A percentile compares a stretch with the other conserved stretches of the same genome.
phyloP scores from a whole-genome alignment of 2,329 filamentous ascomycete species.

The Colletotrichum lupini region DNA sequence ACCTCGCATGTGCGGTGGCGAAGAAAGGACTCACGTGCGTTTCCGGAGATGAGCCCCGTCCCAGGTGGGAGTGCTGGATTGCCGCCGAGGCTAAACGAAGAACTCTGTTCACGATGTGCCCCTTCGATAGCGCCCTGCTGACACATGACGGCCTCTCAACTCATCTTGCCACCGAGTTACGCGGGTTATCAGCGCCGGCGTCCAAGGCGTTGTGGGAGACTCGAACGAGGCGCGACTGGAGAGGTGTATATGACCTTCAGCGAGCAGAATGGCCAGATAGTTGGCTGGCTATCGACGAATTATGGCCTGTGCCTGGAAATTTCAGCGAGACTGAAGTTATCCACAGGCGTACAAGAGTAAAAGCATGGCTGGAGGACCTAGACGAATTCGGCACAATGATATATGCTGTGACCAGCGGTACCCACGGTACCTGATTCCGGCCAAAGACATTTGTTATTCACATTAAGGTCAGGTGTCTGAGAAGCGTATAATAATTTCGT shows the following conservation, averaged over 20 bases:
- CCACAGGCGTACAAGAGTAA: slow-evolving; percentile 51
- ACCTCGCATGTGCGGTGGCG: slow-evolving; percentile 55
- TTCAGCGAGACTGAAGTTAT: slow-evolving; percentile 44
- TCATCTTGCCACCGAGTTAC: slow-evolving; percentile 61
- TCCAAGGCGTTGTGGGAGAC: slow-evolving; percentile 57
- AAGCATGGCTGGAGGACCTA: slow-evolving; percentile 60
- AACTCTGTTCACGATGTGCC: slow-evolving; percentile 62
- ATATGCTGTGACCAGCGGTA: slow-evolving; percentile 59
- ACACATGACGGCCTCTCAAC: slow-evolving; percentile 54
- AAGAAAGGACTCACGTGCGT: slow-evolving; percentile 55
- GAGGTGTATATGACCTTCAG: slow-evolving; percentile 53
- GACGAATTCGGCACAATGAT: slow-evolving; percentile 67
- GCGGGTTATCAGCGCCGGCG: slow-evolving; percentile 54
- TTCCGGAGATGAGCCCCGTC: slow-evolving; percentile 50
- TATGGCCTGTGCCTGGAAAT: slow-evolving; percentile 56
- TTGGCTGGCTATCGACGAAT: slow-evolving; percentile 58
- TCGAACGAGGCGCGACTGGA: slow-evolving; percentile 51
- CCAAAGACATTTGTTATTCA: not conserved
- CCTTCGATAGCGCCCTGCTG: slow-evolving; percentile 62
- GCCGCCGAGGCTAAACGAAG: slow-evolving; percentile 63
- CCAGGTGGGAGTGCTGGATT: slow-evolving; percentile 65
- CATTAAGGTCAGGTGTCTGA: not conserved
- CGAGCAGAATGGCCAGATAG: slow-evolving; percentile 54
- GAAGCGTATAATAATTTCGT: not conserved
- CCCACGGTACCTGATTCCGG: slow-evolving; percentile 45